Evolutionary conservation across 306 rosid genomes (phyloP).

Genomic region (Dryas alaskensis): DNA sequence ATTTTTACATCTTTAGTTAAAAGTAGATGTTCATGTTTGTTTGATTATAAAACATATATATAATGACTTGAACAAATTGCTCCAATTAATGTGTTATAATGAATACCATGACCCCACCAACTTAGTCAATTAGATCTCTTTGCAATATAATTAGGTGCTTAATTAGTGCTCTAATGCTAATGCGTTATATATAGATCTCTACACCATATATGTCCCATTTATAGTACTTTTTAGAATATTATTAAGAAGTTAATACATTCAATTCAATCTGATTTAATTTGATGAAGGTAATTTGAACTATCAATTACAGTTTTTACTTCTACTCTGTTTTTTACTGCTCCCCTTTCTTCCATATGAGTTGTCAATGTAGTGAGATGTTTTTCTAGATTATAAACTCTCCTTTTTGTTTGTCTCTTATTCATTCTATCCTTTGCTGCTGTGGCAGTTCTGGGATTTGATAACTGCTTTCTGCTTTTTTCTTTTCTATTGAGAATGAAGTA

Average conservation of each 20-base stretch:
- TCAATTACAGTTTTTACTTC: no score
- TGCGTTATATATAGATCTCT: no score
- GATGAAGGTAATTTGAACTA: no score
- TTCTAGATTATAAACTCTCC: conserved; percentile 9
- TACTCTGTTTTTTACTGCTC: conserved; percentile 4
- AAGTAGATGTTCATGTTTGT: conserved; percentile 10
- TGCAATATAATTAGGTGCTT: neutral
- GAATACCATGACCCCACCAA: neutral
- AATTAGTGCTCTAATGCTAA: neutral
- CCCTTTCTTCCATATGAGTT: conserved; percentile 20
- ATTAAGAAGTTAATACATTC: no score
- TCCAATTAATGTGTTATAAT: neutral
- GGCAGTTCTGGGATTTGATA: neutral
- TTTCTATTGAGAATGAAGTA: neutral
- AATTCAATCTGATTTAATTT: no score
- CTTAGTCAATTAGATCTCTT: neutral
- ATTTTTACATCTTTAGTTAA: conserved; percentile 6
- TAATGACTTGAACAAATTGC: neutral
- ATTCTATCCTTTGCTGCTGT: no score
- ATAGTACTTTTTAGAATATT: no score
- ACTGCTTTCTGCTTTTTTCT: no score
- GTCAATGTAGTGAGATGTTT: conserved; percentile 17
- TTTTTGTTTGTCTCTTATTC: neutral
- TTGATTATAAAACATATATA: conserved; percentile 1
- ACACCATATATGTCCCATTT: no score